Evolutionary conservation across 2,329 filamentous ascomycete genomes (phyloP), one percentile per base, ranked within the genome.

Genomic region (Allantophomopsis lycopodina): DNA sequence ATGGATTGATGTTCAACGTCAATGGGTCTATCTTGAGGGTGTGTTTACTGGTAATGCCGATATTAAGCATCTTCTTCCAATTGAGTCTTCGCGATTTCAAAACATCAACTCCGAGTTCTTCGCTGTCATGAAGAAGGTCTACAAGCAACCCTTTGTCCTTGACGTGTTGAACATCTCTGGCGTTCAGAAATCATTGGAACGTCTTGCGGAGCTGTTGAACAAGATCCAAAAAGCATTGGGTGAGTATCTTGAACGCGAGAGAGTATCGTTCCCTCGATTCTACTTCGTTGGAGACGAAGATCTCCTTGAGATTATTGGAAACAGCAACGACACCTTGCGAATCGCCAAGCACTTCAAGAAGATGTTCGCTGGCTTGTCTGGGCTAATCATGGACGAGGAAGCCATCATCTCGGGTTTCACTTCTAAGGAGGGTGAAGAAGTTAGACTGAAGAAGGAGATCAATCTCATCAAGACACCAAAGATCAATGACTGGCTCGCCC

Each of bases 221-320:
- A 96, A 96, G 69, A 98, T 99, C 44, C 91, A 98, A 55, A 98
- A 98, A 63, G 93, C 93, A 2, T 74, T 98, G 8, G 91, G 91
- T 61, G 91, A 98, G 64, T 99, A 99, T 54, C 76, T 99, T 30
- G 93, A 99, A 61, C 88, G 91, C 54, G 91, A 99, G 62, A 80
- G 91, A 61, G 83, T 96, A 0, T 94, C 89, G 0, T 99, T 99
- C 65, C 91, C 91, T 35, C 79, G 91, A 42, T 99, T 99, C 68
- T 99, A 99, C 66, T 99, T 98, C 52, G 93, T 99, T 41, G 91
- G 91, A 59, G 93, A 99, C 53, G 93, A 99, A 56, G 91, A 99
- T 61, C 66, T 99, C 42, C 71, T 99, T 17, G 91, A 99, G 60
- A 99, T 99, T 63, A 99, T 99, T 48, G 91, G 91, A 56, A 99